phyloP scores from a whole-genome alignment of 169 alveolate species.

The Eimeria necatrix region DNA sequence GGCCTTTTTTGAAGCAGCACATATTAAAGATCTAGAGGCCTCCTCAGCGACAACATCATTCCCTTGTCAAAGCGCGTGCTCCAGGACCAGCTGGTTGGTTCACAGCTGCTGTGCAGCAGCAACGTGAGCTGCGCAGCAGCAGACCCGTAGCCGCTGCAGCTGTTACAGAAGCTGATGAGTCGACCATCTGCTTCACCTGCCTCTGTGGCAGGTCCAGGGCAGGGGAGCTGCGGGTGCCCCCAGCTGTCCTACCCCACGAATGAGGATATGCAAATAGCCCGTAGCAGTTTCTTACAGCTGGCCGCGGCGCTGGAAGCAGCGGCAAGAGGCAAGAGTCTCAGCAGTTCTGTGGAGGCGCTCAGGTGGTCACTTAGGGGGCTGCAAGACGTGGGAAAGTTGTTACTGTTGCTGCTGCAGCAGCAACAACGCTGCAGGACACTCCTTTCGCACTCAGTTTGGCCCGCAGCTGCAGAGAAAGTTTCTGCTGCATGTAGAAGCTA shows the following conservation, averaged over 20 bases:
- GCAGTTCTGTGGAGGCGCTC: conserved; percentile 2
- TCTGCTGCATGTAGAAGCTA: conserved; percentile 55
- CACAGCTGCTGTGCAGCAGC: not conserved
- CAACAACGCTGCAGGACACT: conserved; percentile 43
- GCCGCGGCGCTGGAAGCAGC: conserved; percentile 47
- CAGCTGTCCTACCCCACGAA: conserved; percentile 46
- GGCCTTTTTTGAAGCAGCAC: not conserved
- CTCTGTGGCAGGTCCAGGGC: not conserved
- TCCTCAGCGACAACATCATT: conserved; percentile 10
- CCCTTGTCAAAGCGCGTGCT: not conserved
- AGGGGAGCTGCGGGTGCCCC: conserved; percentile 9
- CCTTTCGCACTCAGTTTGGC: conserved; percentile 7
- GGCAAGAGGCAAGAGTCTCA: not conserved
- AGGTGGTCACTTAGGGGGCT: conserved; percentile 23
- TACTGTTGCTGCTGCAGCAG: conserved; percentile 55
- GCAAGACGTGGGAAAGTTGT: not conserved
- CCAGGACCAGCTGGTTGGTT: not conserved
- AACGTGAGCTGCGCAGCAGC: not conserved
- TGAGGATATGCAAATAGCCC: conserved; percentile 38
- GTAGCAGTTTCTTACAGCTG: conserved; percentile 45
- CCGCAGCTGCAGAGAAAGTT: conserved; percentile 47
- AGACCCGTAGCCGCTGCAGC: not conserved
- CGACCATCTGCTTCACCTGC: not conserved
- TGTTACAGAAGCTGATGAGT: conserved; percentile 11
- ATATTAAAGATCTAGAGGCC: not conserved